A percentile compares a stretch with the other conserved stretches of the same genome.
phyloP scores from a whole-genome alignment of 2,329 filamentous ascomycete genomes.

The Annulohypoxylon truncatum region DNA sequence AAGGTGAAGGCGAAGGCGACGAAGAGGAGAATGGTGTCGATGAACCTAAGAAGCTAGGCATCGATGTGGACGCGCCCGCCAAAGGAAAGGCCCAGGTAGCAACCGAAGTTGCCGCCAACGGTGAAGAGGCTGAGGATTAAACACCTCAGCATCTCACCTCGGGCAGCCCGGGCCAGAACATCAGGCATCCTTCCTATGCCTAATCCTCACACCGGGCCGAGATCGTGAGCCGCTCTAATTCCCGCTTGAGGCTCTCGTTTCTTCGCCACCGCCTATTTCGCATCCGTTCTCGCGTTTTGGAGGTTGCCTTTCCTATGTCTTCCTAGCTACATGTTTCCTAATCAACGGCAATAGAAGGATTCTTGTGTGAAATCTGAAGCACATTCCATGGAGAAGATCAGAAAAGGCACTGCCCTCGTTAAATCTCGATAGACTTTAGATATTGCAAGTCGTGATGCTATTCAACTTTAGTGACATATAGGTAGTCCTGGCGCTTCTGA shows the following conservation, averaged over 20 bases:
- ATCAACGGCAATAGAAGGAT: conserved; percentile 29
- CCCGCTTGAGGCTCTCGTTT: background rate
- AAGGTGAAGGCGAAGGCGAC: conserved; percentile 31
- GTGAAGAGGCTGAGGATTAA: conserved; percentile 44
- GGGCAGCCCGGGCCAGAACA: background rate
- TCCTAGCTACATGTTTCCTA: conserved; percentile 23
- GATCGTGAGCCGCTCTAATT: background rate
- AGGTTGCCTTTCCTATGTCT: conserved; percentile 13
- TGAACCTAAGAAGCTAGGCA: conserved; percentile 43
- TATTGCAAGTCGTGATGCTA: conserved; percentile 10
- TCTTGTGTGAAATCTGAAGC: conserved; percentile 22
- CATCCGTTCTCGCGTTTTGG: conserved; percentile 2
- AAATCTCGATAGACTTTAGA: conserved; percentile 27
- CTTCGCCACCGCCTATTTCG: background rate
- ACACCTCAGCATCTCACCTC: background rate
- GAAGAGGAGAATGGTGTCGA: conserved; percentile 40
- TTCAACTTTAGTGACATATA: conserved; percentile 1
- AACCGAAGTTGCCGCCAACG: conserved; percentile 38
- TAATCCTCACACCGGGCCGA: background rate
- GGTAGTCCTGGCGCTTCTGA: background rate
- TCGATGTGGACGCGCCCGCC: conserved; percentile 44
- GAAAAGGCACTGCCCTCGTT: conserved; percentile 25
- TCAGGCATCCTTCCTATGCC: background rate
- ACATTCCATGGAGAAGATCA: conserved; percentile 23
- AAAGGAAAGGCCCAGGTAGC: conserved; percentile 36